Evolutionary conservation across 805 yeast species (phyloP).

Genomic region (Tetrapisispora nanseiensis): DNA sequence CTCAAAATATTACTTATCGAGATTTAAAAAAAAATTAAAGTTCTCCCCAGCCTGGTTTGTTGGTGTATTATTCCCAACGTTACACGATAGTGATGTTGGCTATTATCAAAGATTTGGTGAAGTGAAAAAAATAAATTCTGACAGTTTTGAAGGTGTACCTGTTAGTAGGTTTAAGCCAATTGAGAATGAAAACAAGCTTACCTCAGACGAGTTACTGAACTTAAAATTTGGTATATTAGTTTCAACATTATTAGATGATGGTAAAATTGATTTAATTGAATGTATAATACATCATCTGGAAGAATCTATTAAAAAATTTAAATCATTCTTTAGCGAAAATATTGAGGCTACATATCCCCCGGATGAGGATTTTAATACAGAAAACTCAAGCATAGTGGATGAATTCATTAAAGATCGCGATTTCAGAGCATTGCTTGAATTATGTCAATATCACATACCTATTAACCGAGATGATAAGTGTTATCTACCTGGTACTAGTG

Average conservation of each 20-base stretch:
- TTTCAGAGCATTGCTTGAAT: conserved; percentile 19
- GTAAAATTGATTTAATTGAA: conserved; percentile 17
- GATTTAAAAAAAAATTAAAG: conserved; percentile 38
- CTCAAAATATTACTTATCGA: conserved; percentile 53
- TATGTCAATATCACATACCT: conserved; percentile 20
- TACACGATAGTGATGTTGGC: conserved; percentile 36
- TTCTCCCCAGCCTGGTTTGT: conserved; percentile 45
- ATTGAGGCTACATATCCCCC: conserved; percentile 7
- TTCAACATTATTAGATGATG: conserved; percentile 27
- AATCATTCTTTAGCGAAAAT: conserved; percentile 11
- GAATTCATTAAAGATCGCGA: conserved; percentile 18
- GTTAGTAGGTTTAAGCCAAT: conserved; percentile 20
- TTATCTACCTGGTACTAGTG: conserved; percentile 10
- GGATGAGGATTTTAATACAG: conserved; percentile 9
- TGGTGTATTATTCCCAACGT: conserved; percentile 59
- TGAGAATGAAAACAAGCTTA: conserved; percentile 17
- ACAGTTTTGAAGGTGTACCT: conserved; percentile 10
- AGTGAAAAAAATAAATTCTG: conserved; percentile 25
- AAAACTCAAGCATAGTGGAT: not conserved
- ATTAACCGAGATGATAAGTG: conserved; percentile 11
- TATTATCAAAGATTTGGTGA: conserved; percentile 35
- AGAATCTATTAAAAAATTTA: conserved; percentile 9
- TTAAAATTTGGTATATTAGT: conserved; percentile 26
- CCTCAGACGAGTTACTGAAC: conserved; percentile 16
- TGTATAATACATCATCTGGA: conserved; percentile 14